phyloP scores from a whole-genome alignment of 2,329 filamentous ascomycete species.

The Aspergillaceae sp. region DNA sequence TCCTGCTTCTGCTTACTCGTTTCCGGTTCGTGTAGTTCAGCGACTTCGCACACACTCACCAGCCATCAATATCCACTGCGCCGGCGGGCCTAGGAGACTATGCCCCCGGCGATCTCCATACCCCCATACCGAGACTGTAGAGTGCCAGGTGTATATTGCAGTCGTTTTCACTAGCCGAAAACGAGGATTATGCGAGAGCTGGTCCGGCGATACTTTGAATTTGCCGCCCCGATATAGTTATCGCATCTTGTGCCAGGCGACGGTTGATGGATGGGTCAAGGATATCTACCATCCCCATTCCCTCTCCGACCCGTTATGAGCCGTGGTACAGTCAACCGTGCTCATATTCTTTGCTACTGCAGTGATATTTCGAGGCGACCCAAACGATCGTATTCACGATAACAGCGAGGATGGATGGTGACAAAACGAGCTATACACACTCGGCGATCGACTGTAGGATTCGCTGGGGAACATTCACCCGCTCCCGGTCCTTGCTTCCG shows the following conservation, averaged over 20 bases:
- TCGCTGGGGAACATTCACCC: too few relatives aligned
- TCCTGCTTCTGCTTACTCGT: constrained; percentile 17
- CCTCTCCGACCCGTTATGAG: not conserved
- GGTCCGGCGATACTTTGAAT: constrained; percentile 17
- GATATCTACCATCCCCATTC: constrained; percentile 5
- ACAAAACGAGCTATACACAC: constrained; percentile 14
- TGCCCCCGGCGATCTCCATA: constrained; percentile 8
- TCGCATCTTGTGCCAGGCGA: constrained; percentile 15
- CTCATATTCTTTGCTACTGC: constrained; percentile 14
- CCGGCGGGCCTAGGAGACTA: not conserved
- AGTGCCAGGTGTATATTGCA: constrained; percentile 1
- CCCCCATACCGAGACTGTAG: constrained; percentile 15
- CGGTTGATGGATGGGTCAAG: constrained; percentile 9
- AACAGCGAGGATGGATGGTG: constrained; percentile 8
- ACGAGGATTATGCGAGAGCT: constrained; percentile 5
- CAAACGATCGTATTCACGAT: constrained; percentile 6
- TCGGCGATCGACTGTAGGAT: constrained; percentile 10
- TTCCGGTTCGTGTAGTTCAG: constrained; percentile 13
- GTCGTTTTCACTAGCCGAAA: constrained; percentile 13
- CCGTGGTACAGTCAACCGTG: constrained; percentile 8
- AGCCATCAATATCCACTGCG: constrained; percentile 3
- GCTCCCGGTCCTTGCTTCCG: too few relatives aligned
- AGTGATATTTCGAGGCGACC: constrained; percentile 9
- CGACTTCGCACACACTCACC: constrained; percentile 8
- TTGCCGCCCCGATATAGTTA: constrained; percentile 15